Percentiles rank a stretch among this genome's conserved stretches.
These are phyloP conservation scores for Calcarisporium arbuscula DNA, from an alignment of 2,329 filamentous ascomycete species.

Conservation along the genomic window DNA sequence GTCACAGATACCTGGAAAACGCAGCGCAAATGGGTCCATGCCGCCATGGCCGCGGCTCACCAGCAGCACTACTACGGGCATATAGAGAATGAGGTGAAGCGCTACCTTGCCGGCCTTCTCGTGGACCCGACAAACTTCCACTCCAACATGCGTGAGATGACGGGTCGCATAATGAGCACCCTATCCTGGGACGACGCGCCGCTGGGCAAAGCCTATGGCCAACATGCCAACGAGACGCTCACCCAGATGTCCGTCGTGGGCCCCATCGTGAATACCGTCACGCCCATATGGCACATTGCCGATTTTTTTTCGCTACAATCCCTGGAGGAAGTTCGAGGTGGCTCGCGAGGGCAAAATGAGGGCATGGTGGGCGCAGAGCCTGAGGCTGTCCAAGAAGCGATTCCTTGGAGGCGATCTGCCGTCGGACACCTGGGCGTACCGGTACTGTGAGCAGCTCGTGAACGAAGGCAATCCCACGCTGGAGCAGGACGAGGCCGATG, in stretches of 20 bases:
- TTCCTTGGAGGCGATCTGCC: conserved; percentile 35
- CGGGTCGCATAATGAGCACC: conserved; percentile 43
- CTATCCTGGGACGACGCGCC: conserved; percentile 44
- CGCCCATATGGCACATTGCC: conserved; percentile 40
- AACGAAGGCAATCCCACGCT: conserved; percentile 31
- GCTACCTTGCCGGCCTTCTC: conserved; percentile 38
- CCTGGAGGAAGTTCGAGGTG: conserved; percentile 41
- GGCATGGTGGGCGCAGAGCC: conserved; percentile 39
- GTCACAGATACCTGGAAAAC: conserved; percentile 38
- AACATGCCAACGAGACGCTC: conserved; percentile 39
- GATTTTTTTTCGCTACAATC: conserved; percentile 33
- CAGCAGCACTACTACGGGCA: conserved; percentile 40
- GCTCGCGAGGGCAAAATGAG: conserved; percentile 36
- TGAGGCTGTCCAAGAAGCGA: conserved; percentile 33
- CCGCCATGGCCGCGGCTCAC: conserved; percentile 37
- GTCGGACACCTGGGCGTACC: conserved; percentile 38
- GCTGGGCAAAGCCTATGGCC: conserved; percentile 37
- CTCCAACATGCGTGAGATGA: conserved; percentile 40
- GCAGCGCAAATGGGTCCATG: conserved; percentile 46
- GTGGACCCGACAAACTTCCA: conserved; percentile 40
- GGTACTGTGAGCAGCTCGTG: conserved; percentile 34
- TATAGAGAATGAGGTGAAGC: conserved; percentile 38
- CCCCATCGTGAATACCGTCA: conserved; percentile 42
- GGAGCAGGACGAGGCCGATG: conserved; percentile 35
- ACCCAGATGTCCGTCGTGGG: conserved; percentile 47